Evolutionary conservation across 495 filamentous ascomycete genomes (phyloP).

Genomic region (Chlorociboria aeruginascens): DNA sequence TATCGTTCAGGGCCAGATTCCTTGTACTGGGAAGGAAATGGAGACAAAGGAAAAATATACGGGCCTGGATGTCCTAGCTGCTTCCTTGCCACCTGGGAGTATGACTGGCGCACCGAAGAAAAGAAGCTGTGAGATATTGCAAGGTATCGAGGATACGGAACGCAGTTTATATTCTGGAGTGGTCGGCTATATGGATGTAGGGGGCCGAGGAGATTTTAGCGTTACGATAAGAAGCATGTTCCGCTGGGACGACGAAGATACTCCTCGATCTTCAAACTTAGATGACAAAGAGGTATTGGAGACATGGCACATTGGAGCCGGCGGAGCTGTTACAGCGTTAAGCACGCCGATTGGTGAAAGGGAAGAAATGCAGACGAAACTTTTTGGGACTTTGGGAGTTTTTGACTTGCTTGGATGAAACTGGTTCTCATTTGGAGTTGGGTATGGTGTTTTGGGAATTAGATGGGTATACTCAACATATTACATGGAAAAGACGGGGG

Average conservation of each 20-base stretch:
- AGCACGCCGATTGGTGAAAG: slow-evolving; percentile 69
- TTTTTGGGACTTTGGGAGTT: slow-evolving; percentile 50
- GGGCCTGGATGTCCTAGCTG: slow-evolving; percentile 66
- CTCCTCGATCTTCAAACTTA: background rate
- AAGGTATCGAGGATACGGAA: slow-evolving; percentile 49
- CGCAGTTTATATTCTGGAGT: slow-evolving; percentile 84
- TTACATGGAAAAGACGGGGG: slow-evolving; percentile 2
- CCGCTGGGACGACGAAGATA: slow-evolving; percentile 46
- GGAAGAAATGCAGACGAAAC: slow-evolving; percentile 84
- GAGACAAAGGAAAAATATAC: slow-evolving; percentile 28
- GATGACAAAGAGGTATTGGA: slow-evolving; percentile 24
- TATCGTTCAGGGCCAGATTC: slow-evolving; percentile 64
- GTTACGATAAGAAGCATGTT: slow-evolving; percentile 77
- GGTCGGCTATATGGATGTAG: slow-evolving; percentile 76
- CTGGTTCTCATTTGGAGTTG: background rate
- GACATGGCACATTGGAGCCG: slow-evolving; percentile 75
- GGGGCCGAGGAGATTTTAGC: slow-evolving; percentile 76
- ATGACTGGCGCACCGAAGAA: slow-evolving; percentile 97
- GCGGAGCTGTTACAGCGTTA: slow-evolving; percentile 74
- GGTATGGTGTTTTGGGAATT: background rate
- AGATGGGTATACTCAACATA: slow-evolving; percentile 18
- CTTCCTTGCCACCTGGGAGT: slow-evolving; percentile 71
- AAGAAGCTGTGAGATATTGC: slow-evolving; percentile 72
- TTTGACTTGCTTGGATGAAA: slow-evolving; percentile 21
- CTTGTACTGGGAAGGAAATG: slow-evolving; percentile 21